Evolutionary conservation across 2,329 filamentous ascomycete species (phyloP).

Genomic region (Monilinia fructigena): DNA sequence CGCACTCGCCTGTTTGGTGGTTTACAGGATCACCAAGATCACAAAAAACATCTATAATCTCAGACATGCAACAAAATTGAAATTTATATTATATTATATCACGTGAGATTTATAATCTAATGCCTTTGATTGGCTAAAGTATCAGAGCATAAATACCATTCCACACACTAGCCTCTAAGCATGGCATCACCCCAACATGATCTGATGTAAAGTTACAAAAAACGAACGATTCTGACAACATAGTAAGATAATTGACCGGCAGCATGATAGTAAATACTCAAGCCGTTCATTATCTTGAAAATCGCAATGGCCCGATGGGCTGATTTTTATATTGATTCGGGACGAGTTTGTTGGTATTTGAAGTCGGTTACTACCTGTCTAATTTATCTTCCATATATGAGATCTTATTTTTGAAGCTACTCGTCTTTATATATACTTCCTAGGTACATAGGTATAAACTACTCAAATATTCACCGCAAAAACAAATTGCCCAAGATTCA

Average conservation of each 20-base stretch:
- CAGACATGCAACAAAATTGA: too few species aligned
- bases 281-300: background rate
- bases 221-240: constrained; percentile 14
- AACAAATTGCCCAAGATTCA: background rate
- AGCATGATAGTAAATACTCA: background rate
- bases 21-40: too few species aligned
- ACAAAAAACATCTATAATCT: too few species aligned
- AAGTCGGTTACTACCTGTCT: background rate
- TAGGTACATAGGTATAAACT: too few species aligned
- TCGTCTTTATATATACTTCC: too few species aligned
- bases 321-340: background rate
- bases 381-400: background rate
- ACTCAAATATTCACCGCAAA: too few species aligned
- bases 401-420: background rate
- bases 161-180: too few species aligned
- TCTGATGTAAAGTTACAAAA: constrained; percentile 8
- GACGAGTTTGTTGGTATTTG: background rate
- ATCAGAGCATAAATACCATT: too few species aligned
- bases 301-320: constrained; percentile 8
- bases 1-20: too few species aligned
- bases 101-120: too few species aligned
- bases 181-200: constrained; percentile 4
- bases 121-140: too few species aligned
- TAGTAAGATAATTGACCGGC: background rate
- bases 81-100: too few species aligned